Evolutionary conservation across 225 moss, liverwort and hornwort species (phyloP).

Genomic region (Physcomitrellopsis africana): DNA sequence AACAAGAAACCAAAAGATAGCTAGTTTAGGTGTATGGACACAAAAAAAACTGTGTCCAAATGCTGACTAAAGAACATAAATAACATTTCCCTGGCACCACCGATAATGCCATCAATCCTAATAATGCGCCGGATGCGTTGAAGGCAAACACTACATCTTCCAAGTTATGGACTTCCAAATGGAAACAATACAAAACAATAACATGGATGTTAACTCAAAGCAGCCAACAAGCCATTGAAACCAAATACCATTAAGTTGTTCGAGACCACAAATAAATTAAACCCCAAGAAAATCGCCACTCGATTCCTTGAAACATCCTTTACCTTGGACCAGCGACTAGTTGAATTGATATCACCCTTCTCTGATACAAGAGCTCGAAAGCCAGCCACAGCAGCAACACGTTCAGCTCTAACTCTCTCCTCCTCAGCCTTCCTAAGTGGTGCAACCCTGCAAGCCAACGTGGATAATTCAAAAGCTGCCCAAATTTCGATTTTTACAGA

Average conservation of each 20-base stretch:
- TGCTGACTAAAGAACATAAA: not conserved
- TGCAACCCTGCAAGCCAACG: constrained; percentile 58
- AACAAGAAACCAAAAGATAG: constrained; percentile 18
- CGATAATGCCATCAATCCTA: not conserved
- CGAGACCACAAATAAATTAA: not conserved
- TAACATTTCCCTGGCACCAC: not conserved
- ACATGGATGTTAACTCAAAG: not conserved
- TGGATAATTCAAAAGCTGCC: constrained; percentile 9
- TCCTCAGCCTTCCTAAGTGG: constrained; percentile 85
- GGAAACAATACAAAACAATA: not conserved
- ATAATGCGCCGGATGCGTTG: not conserved
- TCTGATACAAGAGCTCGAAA: constrained; percentile 74
- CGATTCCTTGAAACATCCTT: constrained; percentile 9
- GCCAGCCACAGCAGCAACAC: constrained; percentile 68
- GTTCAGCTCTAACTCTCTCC: constrained; percentile 71
- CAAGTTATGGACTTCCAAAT: not conserved
- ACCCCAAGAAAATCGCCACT: constrained; percentile 12
- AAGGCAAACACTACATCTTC: not conserved
- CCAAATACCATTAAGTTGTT: not conserved
- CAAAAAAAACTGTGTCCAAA: not conserved
- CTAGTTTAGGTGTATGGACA: not conserved
- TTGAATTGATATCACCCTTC: constrained; percentile 67
- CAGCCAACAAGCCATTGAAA: not conserved
- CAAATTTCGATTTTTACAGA: no score
- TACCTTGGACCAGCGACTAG: constrained; percentile 89